Percentiles rank a stretch among this genome's conserved stretches.
phyloP scores from a whole-genome alignment of 495 filamentous ascomycete species.

The Xylaria venustula region DNA sequence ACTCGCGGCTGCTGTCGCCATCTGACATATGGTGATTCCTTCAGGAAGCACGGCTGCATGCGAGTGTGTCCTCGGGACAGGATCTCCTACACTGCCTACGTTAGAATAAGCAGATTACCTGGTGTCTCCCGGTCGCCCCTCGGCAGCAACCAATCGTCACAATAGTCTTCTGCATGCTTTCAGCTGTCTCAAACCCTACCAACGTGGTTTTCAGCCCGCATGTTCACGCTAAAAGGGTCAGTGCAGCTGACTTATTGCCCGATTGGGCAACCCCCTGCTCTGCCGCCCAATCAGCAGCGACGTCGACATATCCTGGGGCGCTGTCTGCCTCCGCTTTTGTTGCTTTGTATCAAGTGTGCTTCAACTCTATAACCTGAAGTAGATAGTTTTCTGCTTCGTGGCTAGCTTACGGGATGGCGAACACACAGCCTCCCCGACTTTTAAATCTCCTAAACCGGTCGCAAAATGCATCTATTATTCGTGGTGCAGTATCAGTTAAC shows the following conservation, averaged over 20 bases:
- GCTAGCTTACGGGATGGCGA: conserved; percentile 14
- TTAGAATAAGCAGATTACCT: conserved; percentile 7
- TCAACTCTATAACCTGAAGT: conserved; percentile 16
- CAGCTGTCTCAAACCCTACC: conserved; percentile 24
- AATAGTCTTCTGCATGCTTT: conserved; percentile 32
- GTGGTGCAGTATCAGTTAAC: background rate
- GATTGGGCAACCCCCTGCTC: conserved; percentile 21
- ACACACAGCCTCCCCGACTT: conserved; percentile 11
- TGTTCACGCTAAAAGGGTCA: conserved; percentile 17
- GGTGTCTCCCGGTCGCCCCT: conserved; percentile 7
- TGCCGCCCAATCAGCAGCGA: conserved; percentile 21
- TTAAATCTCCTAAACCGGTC: conserved; percentile 14
- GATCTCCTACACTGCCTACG: background rate
- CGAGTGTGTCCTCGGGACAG: background rate
- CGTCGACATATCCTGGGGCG: conserved; percentile 1
- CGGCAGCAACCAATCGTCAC: conserved; percentile 14
- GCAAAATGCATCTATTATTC: conserved; percentile 10
- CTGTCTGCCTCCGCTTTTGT: conserved; percentile 21
- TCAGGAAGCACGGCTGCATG: background rate
- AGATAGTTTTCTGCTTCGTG: conserved; percentile 14
- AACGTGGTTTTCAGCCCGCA: conserved; percentile 27
- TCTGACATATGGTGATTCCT: too few species aligned
- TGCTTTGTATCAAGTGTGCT: conserved; percentile 17
- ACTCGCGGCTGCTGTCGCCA: too few species aligned
- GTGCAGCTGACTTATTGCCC: conserved; percentile 29